These are phyloP conservation scores for Trametes pubescens DNA, from an alignment of 1,284 basidiomycete species.

Conservation along the genomic window DNA sequence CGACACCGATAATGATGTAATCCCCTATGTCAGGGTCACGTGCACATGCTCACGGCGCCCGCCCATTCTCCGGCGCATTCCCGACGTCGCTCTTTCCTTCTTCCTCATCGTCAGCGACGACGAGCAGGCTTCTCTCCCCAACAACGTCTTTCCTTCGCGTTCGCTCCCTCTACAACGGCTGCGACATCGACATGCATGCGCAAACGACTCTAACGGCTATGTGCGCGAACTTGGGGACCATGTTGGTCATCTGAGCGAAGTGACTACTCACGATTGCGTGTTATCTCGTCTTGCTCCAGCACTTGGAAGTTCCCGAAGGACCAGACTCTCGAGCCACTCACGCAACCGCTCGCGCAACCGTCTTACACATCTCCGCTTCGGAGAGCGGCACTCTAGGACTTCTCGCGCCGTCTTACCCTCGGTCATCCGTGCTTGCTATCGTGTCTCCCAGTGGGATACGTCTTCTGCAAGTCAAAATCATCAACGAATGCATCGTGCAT, in stretches of 20 bases:
- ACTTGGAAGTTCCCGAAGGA: constrained; percentile 6
- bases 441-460: not conserved
- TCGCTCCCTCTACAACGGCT: not conserved
- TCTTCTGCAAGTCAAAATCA: too few relatives aligned
- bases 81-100: constrained; percentile 19
- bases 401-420: not conserved
- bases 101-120: constrained; percentile 17
- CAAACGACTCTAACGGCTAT: not conserved
- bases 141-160: not conserved
- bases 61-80: constrained; percentile 2
- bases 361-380: constrained; percentile 1
- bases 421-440: not conserved
- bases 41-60: constrained; percentile 11
- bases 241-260: constrained; percentile 22
- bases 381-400: not conserved
- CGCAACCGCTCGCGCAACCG: not conserved
- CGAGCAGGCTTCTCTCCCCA: constrained; percentile 1
- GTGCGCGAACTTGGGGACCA: not conserved
- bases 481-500: too few relatives aligned
- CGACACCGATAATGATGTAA: constrained; percentile 29
- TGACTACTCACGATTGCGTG: constrained; percentile 33
- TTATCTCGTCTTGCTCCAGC: constrained; percentile 26
- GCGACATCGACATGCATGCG: too few relatives aligned
- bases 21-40: constrained; percentile 26
- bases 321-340: not conserved